These are phyloP conservation scores for Gillenia trifoliata DNA, from an alignment of 306 rosid genomes.

Conservation along the genomic window DNA sequence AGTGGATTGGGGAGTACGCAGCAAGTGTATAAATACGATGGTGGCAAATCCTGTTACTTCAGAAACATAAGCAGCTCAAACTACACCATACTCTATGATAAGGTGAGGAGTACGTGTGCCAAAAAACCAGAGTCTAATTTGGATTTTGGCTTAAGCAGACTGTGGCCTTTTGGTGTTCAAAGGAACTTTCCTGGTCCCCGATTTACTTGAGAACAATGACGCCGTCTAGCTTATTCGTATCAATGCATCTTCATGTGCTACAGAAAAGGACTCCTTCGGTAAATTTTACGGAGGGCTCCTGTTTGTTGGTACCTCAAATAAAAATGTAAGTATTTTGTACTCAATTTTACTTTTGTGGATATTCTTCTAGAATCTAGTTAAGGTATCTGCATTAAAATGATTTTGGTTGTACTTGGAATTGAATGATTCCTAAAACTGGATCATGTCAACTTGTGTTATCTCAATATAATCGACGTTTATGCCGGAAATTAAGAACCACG, in stretches of 20 bases:
- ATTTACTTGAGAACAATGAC: background rate
- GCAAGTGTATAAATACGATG: conserved; percentile 52
- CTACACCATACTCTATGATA: conserved; percentile 67
- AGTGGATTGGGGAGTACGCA: conserved; percentile 66
- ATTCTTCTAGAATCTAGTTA: background rate
- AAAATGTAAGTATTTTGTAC: conserved; percentile 10
- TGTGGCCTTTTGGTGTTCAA: conserved; percentile 23
- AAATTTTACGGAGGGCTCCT: background rate
- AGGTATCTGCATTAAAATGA: background rate
- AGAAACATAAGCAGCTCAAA: conserved; percentile 75
- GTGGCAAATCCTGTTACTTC: conserved; percentile 46
- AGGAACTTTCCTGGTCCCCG: conserved; percentile 17
- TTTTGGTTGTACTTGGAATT: background rate
- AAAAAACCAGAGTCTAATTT: conserved; percentile 9
- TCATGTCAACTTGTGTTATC: background rate
- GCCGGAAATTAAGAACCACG: background rate
- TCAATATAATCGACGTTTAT: background rate
- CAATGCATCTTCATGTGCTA: conserved; percentile 10
- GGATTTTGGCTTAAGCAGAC: conserved; percentile 20
- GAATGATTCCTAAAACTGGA: background rate
- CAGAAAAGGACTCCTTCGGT: background rate
- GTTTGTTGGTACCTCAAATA: conserved; percentile 11
- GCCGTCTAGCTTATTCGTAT: conserved; percentile 5
- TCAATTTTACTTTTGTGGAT: background rate
- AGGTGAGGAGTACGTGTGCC: conserved; percentile 38